Base-by-base conservation (phyloP, 1,284 basidiomycete species). In the Fomitopsis palustris region DNA sequence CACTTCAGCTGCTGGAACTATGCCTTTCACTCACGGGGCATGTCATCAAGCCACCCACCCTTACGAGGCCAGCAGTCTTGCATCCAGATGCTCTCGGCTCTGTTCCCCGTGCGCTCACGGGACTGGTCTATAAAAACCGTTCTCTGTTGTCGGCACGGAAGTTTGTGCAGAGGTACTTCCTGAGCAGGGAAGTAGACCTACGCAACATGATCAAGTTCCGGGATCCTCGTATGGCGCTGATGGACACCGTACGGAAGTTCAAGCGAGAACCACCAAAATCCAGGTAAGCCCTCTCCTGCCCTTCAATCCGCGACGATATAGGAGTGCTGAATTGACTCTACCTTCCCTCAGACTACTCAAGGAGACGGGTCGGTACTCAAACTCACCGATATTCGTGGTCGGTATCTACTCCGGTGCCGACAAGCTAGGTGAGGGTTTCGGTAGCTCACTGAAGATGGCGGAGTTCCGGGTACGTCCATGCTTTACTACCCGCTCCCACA, bases 391-490 rank as follows among this genome's bases (percentile, higher is more conserved):
- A 41, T 99, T 93, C 72, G 92, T 98, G 16, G 91, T 98, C 10
- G 96, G 95, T 23, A 90, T 97, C 53, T 98, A 86, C 74, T 92
- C 92, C n/a, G 90, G 91, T 7, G 84, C 84, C 21, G 90, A 92
- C 64, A 88, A 98, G 76, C 83, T 99, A 2, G 95, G 96, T 14
- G 96, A 99, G 77, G 96, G 95, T 8, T 95, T 95, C 70, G 97
- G 97, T 52, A 92, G 87, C 66, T 95, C 92, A 17, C 78, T 98
- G 59, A 87, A 86, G 70, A 99, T 99, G 96, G 96, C 95, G 17
- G 94, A 98, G 75, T 97, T 87, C 76, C 81, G 97, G 60, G 95
- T 94, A 16, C 35, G 37, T 12, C 51, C 60, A 57, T 53, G 12
- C 14, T 19, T 3, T 35, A 5, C 53, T 21, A 42, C 21, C 41